Conservation (phyloP, 805 yeast genomes). For the Starmerella potacharoeniae region DNA sequence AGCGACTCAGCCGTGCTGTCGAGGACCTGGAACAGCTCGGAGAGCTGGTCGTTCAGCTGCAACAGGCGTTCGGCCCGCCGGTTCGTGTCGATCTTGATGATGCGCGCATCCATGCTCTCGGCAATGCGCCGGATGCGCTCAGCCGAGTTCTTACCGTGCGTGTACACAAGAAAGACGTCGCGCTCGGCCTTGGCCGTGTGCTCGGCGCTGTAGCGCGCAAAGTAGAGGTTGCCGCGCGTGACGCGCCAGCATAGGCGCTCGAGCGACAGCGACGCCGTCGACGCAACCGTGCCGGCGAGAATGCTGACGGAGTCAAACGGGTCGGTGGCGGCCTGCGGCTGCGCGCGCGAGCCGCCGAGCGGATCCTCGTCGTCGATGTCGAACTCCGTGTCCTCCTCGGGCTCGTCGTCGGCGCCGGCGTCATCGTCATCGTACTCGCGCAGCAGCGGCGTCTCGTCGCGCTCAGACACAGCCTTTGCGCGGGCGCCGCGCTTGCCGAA, state of each 20-base stretch:
- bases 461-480: not conserved
- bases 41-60: constrained; percentile 37
- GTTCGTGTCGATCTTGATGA: constrained; percentile 49
- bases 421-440: constrained; percentile 9
- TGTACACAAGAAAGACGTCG: constrained; percentile 77
- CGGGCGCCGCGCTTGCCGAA: constrained; percentile 23
- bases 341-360: not conserved
- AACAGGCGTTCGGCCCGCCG: constrained; percentile 26
- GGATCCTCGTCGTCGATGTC: constrained; percentile 21
- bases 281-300: constrained; percentile 70
- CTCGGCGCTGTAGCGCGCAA: constrained; percentile 60
- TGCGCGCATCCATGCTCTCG: constrained; percentile 76
- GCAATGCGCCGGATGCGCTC: constrained; percentile 67
- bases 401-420: not conserved
- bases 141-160: constrained; percentile 71
- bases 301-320: constrained; percentile 25
- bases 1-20: constrained; percentile 55
- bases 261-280: constrained; percentile 55
- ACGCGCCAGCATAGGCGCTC: constrained; percentile 87
- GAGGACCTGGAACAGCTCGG: constrained; percentile 49
- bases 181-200: constrained; percentile 54
- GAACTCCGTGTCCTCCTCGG: constrained; percentile 10
- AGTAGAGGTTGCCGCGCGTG: constrained; percentile 79
- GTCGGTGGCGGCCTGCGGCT: not conserved
- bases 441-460: constrained; percentile 30